Conservation (phyloP, 441 rosid species). For the Adansonia rubrostipa region DNA sequence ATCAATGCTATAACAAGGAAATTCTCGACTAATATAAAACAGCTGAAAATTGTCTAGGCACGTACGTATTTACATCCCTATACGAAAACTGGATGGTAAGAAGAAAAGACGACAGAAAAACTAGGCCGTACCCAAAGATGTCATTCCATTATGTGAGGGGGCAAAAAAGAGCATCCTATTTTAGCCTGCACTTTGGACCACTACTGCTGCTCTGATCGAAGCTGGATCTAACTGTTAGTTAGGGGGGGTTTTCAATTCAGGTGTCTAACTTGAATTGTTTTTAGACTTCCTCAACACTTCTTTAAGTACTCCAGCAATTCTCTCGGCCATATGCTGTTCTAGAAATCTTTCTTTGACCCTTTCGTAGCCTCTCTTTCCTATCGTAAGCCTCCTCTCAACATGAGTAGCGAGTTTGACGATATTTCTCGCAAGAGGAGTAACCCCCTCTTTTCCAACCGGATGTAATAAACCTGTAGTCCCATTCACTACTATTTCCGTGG, state of each 20-base stretch:
- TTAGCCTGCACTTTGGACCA: slow-evolving; percentile 1
- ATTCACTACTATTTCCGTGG: slow-evolving; percentile 63
- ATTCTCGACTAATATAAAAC: slow-evolving; percentile 13
- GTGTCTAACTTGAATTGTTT: slow-evolving; percentile 20
- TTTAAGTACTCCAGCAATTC: slow-evolving; percentile 58
- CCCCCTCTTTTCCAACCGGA: slow-evolving; percentile 61
- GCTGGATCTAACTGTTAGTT: neutral
- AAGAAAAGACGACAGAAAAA: neutral
- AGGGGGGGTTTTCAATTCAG: neutral
- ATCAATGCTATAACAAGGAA: neutral
- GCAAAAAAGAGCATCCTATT: neutral
- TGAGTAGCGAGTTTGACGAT: slow-evolving; percentile 66
- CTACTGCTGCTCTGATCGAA: neutral
- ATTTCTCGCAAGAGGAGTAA: slow-evolving; percentile 58
- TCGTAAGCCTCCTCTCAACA: slow-evolving; percentile 64
- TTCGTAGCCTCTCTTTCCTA: slow-evolving; percentile 68
- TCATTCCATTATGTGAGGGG: neutral
- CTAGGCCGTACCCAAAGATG: neutral
- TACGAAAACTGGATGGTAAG: neutral
- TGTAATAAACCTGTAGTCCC: slow-evolving; percentile 68
- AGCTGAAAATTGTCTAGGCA: slow-evolving; percentile 14
- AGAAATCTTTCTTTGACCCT: slow-evolving; percentile 58
- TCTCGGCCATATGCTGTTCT: slow-evolving; percentile 64
- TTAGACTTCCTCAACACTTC: slow-evolving; percentile 51
- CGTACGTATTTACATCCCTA: slow-evolving; percentile 45